A percentile compares a stretch with the other conserved stretches of the same genome.
Conservation (phyloP, 2,329 filamentous ascomycete species). For the Cladophialophora carrionii region DNA sequence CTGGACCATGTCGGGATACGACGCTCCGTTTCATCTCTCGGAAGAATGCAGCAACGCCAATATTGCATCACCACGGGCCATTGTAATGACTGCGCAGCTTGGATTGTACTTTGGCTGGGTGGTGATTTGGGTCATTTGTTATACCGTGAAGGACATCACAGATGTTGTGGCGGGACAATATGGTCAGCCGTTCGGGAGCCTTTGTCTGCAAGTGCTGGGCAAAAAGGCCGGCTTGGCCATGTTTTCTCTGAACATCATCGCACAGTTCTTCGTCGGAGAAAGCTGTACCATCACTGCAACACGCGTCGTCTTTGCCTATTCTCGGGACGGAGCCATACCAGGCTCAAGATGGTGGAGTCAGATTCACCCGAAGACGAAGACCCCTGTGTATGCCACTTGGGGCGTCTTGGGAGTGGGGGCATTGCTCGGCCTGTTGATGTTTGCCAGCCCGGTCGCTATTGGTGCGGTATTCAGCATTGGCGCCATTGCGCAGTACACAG, state of each 20-base stretch:
- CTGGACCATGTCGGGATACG: slow-evolving; percentile 42
- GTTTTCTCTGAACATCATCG: slow-evolving; percentile 42
- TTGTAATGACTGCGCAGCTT: slow-evolving; percentile 41
- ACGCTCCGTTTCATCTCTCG: slow-evolving; percentile 43
- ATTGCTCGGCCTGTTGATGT: slow-evolving; percentile 40
- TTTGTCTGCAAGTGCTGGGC: slow-evolving; percentile 43
- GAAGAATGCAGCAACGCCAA: slow-evolving; percentile 44
- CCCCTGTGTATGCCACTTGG: slow-evolving; percentile 43
- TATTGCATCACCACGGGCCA: slow-evolving; percentile 42
- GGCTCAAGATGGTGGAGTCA: slow-evolving; percentile 40
- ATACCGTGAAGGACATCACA: slow-evolving; percentile 41
- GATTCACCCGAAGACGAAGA: slow-evolving; percentile 40
- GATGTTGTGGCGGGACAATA: slow-evolving; percentile 41
- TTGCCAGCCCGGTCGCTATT: slow-evolving; percentile 42
- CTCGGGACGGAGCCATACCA: slow-evolving; percentile 41
- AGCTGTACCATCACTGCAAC: slow-evolving; percentile 42
- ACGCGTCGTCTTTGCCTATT: slow-evolving; percentile 42
- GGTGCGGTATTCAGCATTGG: slow-evolving; percentile 43
- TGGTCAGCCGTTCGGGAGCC: slow-evolving; percentile 42
- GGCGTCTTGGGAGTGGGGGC: slow-evolving; percentile 39
- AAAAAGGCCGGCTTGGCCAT: slow-evolving; percentile 41
- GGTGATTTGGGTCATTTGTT: slow-evolving; percentile 42
- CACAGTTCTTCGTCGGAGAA: slow-evolving; percentile 41
- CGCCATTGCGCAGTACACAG: slow-evolving; percentile 38
- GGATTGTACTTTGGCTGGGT: slow-evolving; percentile 41